These are phyloP conservation scores for Candida dajiaensis DNA, from an alignment of 805 yeast genomes.

Conservation along the genomic window DNA sequence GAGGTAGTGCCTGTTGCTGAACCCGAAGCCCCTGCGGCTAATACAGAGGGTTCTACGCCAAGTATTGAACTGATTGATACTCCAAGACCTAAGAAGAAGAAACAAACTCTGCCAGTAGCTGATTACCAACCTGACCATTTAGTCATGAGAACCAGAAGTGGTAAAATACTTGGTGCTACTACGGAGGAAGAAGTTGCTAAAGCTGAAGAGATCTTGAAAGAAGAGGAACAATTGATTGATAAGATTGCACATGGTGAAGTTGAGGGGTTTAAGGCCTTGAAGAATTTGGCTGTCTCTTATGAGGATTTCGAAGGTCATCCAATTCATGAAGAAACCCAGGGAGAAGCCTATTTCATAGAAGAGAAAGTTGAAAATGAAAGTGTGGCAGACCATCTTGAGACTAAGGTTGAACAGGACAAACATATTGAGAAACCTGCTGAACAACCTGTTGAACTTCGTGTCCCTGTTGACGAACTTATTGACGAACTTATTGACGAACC, in stretches of 20 bases:
- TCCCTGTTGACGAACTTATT: no score
- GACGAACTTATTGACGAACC: no score
- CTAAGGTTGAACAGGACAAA: no score
- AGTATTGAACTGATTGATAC: no score
- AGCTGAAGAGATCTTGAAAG: constrained; percentile 17
- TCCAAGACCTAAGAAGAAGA: constrained; percentile 1
- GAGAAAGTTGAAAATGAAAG: background rate
- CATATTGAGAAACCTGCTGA: background rate
- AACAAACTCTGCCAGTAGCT: background rate
- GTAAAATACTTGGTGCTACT: constrained; percentile 25
- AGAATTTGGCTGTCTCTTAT: constrained; percentile 11
- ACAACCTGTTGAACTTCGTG: no score
- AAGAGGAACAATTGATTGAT: constrained; percentile 18
- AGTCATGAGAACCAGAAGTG: constrained; percentile 27
- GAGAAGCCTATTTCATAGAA: background rate
- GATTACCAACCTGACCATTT: constrained; percentile 9
- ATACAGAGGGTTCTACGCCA: background rate
- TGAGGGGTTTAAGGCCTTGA: constrained; percentile 1
- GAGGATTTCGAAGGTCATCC: constrained; percentile 11
- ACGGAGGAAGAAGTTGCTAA: constrained; percentile 18
- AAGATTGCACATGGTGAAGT: constrained; percentile 17
- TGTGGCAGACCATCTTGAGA: no score
- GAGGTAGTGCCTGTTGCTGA: background rate
- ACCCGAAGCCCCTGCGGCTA: background rate
- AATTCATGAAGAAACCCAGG: background rate